A percentile compares a stretch with the other conserved stretches of the same genome.
These are phyloP conservation scores for Fusarium sp. DNA, from an alignment of 2,329 filamentous ascomycete species.

Conservation along the genomic window DNA sequence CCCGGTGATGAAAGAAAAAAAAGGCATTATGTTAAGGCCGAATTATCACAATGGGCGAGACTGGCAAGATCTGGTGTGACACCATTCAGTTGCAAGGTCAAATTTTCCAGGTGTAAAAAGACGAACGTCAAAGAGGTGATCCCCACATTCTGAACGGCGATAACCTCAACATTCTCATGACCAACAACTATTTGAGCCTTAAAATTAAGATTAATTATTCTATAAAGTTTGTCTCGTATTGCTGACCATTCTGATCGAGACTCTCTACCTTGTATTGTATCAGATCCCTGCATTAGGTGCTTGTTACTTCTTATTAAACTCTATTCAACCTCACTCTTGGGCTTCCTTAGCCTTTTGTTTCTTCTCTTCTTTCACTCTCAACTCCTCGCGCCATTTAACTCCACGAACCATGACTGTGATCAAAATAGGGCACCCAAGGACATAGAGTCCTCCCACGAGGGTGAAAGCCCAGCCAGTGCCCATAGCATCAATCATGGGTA, in stretches of 20 bases:
- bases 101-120: slow-evolving; percentile 8
- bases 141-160: slow-evolving; percentile 1
- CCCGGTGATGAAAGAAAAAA: neutral
- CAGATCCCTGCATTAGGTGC: neutral
- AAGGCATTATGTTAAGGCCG: slow-evolving; percentile 6
- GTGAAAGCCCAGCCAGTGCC: slow-evolving; percentile 62
- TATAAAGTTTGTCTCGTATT: neutral
- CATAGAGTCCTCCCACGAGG: slow-evolving; percentile 54
- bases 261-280: neutral
- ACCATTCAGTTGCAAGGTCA: neutral
- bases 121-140: neutral
- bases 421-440: slow-evolving; percentile 51
- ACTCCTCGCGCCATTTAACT: slow-evolving; percentile 52
- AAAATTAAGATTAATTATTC: neutral
- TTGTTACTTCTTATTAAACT: neutral
- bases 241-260: neutral
- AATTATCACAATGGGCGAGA: slow-evolving; percentile 19
- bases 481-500: slow-evolving; percentile 60
- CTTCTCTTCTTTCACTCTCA: slow-evolving; percentile 40
- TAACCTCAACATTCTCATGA: neutral
- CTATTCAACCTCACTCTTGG: neutral
- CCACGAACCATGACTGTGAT: slow-evolving; percentile 53
- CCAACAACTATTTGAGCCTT: neutral
- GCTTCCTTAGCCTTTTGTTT: slow-evolving; percentile 27
- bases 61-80: neutral